Percentiles rank a stretch among this genome's conserved stretches.
phyloP scores from a whole-genome alignment of 805 yeast genomes.

The Yarrowia sp. region DNA sequence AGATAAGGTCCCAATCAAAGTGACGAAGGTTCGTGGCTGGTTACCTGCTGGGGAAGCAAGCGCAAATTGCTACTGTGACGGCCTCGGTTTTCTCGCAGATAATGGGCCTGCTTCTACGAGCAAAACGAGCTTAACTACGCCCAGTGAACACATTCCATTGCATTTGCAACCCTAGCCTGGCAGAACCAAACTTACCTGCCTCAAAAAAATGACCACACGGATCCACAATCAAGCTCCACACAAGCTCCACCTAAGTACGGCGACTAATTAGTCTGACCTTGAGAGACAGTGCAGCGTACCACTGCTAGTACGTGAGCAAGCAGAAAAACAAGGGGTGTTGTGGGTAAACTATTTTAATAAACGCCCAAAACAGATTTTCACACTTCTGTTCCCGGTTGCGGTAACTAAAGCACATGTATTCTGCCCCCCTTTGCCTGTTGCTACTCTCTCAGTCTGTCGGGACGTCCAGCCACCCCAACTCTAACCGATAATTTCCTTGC shows the following conservation, averaged over 20 bases:
- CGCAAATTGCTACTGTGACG: not conserved
- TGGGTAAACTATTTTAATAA: not conserved
- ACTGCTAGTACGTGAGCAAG: not conserved
- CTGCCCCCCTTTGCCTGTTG: not conserved
- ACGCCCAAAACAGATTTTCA: not conserved
- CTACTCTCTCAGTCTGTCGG: not conserved
- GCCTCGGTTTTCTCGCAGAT: not conserved
- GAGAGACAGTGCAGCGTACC: not conserved
- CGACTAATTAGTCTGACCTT: too few relatives aligned
- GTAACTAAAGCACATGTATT: not conserved
- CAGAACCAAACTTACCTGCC: not conserved
- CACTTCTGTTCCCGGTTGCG: not conserved
- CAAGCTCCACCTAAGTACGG: not conserved
- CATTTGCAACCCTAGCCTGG: not conserved
- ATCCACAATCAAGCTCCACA: not conserved
- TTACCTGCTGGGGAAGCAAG: not conserved
- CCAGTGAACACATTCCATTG: not conserved
- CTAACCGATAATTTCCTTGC: constrained; percentile 18
- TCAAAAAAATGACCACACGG: not conserved
- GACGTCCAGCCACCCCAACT: constrained; percentile 23
- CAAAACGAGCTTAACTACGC: not conserved
- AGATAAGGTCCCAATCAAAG: constrained; percentile 17
- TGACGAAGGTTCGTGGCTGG: constrained; percentile 10
- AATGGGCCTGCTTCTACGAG: not conserved
- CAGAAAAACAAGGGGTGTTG: not conserved